These are phyloP conservation scores for Blastomyces percursus DNA, from an alignment of 2,329 filamentous ascomycete species.

Conservation along the genomic window DNA sequence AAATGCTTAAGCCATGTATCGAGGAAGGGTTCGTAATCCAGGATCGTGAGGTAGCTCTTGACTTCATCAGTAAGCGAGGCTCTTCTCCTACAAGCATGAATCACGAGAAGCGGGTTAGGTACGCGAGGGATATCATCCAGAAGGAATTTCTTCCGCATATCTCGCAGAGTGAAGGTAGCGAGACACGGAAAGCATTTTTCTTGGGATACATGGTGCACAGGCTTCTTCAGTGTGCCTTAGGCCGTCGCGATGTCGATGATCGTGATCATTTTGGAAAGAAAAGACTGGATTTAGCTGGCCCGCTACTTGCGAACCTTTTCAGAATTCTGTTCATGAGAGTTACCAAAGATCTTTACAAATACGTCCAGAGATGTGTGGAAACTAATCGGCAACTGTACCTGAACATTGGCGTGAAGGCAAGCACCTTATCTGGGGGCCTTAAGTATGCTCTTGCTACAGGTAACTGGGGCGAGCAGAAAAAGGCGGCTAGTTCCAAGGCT, in stretches of 20 bases:
- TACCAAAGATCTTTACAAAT: conserved; percentile 80
- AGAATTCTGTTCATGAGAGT: conserved; percentile 82
- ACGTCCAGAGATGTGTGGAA: conserved; percentile 87
- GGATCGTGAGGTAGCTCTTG: conserved; percentile 83
- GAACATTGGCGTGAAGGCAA: conserved; percentile 79
- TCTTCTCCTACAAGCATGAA: conserved; percentile 59
- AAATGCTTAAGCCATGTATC: conserved; percentile 93
- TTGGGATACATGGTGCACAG: conserved; percentile 98
- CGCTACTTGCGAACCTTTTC: conserved; percentile 92
- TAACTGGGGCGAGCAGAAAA: conserved; percentile 99
- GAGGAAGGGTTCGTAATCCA: conserved; percentile 96
- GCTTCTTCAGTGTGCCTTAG: conserved; percentile 83
- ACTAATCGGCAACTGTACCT: conserved; percentile 80
- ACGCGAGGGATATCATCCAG: conserved; percentile 87
- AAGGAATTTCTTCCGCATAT: conserved; percentile 97
- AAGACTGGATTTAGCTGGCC: conserved; percentile 86
- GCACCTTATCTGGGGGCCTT: conserved; percentile 81
- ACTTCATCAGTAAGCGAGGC: conserved; percentile 91
- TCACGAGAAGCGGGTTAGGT: conserved; percentile 78
- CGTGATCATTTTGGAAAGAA: conserved; percentile 99
- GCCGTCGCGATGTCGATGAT: conserved; percentile 87
- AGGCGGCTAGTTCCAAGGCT: conserved; percentile 85
- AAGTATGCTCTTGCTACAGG: conserved; percentile 96
- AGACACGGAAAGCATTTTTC: conserved; percentile 96
- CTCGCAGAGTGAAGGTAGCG: conserved; percentile 85